These are phyloP conservation scores for Lodderomyces theae DNA, from an alignment of 1,139 yeast species.

Conservation along the genomic window DNA sequence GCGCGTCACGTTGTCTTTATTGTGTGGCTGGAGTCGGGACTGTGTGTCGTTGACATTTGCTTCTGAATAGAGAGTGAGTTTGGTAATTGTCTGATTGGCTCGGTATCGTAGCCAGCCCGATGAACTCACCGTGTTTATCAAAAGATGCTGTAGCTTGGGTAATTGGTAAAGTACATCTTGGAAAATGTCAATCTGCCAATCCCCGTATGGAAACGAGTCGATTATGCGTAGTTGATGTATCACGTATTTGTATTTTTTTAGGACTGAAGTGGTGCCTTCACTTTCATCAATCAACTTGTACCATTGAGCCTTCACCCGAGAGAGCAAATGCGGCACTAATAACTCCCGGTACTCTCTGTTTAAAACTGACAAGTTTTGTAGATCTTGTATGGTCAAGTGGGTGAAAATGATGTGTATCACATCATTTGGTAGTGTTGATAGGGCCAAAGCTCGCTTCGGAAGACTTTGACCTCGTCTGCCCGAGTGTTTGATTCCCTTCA, in stretches of 20 bases:
- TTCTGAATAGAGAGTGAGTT: constrained; percentile 29
- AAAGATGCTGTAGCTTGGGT: constrained; percentile 23
- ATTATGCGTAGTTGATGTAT: constrained; percentile 27
- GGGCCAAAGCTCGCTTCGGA: constrained; percentile 1
- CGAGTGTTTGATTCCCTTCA: background rate
- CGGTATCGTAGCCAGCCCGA: constrained; percentile 45
- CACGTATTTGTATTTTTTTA: constrained; percentile 12
- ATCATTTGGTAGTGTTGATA: constrained; percentile 28
- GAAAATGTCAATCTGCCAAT: constrained; percentile 40
- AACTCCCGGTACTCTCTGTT: constrained; percentile 20
- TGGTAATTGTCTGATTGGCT: constrained; percentile 16
- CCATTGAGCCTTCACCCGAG: constrained; percentile 33
- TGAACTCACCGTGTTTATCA: constrained; percentile 34
- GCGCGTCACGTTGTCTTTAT: constrained; percentile 11
- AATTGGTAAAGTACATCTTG: constrained; percentile 19
- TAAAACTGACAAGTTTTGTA: constrained; percentile 24
- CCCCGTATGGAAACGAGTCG: constrained; percentile 39
- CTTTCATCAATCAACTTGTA: constrained; percentile 19
- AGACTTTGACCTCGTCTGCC: background rate
- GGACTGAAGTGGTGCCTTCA: constrained; percentile 5
- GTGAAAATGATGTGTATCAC: constrained; percentile 23
- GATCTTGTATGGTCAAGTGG: constrained; percentile 20
- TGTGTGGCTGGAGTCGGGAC: constrained; percentile 19
- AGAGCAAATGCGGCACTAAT: constrained; percentile 23
- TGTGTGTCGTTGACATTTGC: constrained; percentile 18